A percentile compares a stretch with the other conserved stretches of the same genome.
phyloP scores from a whole-genome alignment of 2,329 filamentous ascomycete species.

The Penicillium sp. region DNA sequence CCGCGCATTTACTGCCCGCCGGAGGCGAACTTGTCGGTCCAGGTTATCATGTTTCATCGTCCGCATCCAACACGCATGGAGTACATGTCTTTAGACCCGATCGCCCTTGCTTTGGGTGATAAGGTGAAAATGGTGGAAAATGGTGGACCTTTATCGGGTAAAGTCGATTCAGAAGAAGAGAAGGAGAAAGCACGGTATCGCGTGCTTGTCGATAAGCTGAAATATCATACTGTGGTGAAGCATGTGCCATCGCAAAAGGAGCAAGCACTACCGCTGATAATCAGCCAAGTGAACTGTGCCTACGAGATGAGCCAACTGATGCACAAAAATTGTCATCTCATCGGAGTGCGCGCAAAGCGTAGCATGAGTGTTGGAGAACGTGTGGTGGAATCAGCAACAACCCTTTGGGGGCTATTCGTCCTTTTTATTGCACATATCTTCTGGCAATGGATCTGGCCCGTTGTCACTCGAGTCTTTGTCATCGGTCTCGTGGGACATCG shows the following conservation, averaged over 20 bases:
- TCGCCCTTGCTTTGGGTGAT: slow-evolving; percentile 80
- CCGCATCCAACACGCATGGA: slow-evolving; percentile 89
- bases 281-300: slow-evolving; percentile 95
- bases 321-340: slow-evolving; percentile 83
- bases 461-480: slow-evolving; percentile 73
- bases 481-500: slow-evolving; percentile 76
- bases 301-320: slow-evolving; percentile 83
- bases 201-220: slow-evolving; percentile 79
- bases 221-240: slow-evolving; percentile 79
- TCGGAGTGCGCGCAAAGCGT: slow-evolving; percentile 77
- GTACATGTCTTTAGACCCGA: slow-evolving; percentile 88
- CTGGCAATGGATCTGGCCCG: slow-evolving; percentile 73
- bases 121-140: slow-evolving; percentile 52
- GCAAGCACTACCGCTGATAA: slow-evolving; percentile 72
- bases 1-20: slow-evolving; percentile 70
- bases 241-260: slow-evolving; percentile 80
- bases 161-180: slow-evolving; percentile 72
- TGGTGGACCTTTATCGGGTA: slow-evolving; percentile 44
- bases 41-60: slow-evolving; percentile 85
- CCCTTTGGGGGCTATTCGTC: slow-evolving; percentile 74
- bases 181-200: slow-evolving; percentile 63
- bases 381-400: slow-evolving; percentile 89
- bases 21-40: slow-evolving; percentile 69
- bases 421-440: slow-evolving; percentile 69
- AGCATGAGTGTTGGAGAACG: slow-evolving; percentile 90